These are phyloP conservation scores for Saturnispora diversa DNA, from an alignment of 805 yeast species.

Conservation along the genomic window DNA sequence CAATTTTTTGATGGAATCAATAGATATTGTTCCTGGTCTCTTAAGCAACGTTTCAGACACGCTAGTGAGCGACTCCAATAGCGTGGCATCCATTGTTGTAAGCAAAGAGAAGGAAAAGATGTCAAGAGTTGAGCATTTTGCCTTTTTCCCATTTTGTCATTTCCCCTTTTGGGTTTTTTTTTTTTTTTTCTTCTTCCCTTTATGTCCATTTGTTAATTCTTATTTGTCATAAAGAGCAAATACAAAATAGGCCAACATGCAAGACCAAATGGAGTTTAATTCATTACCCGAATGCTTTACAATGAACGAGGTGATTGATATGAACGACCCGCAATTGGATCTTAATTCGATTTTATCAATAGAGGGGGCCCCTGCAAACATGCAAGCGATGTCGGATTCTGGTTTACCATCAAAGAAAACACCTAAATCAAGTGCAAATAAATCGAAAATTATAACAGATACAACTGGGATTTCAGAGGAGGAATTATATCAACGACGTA, in stretches of 20 bases:
- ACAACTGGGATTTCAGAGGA: constrained; percentile 20
- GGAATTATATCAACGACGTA: constrained; percentile 48
- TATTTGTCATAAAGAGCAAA: too few relatives aligned
- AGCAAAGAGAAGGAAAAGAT: background rate
- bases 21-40: constrained; percentile 30
- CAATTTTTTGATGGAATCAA: constrained; percentile 29
- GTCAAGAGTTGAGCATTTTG: background rate
- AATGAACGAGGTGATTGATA: too few relatives aligned
- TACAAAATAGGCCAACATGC: too few relatives aligned
- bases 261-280: too few relatives aligned
- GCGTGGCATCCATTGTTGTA: constrained; percentile 24
- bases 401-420: constrained; percentile 5
- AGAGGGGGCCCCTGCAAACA: background rate
- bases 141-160: too few relatives aligned
- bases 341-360: too few relatives aligned
- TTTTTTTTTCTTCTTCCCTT: too few relatives aligned
- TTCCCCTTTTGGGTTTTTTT: too few relatives aligned
- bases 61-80: constrained; percentile 27
- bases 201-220: too few relatives aligned
- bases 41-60: constrained; percentile 29
- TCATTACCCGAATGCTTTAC: too few relatives aligned
- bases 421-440: background rate
- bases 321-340: too few relatives aligned
- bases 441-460: background rate
- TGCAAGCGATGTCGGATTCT: background rate